Conservation (phyloP, 306 rosid species). For the Styphnolobium japonicum region DNA sequence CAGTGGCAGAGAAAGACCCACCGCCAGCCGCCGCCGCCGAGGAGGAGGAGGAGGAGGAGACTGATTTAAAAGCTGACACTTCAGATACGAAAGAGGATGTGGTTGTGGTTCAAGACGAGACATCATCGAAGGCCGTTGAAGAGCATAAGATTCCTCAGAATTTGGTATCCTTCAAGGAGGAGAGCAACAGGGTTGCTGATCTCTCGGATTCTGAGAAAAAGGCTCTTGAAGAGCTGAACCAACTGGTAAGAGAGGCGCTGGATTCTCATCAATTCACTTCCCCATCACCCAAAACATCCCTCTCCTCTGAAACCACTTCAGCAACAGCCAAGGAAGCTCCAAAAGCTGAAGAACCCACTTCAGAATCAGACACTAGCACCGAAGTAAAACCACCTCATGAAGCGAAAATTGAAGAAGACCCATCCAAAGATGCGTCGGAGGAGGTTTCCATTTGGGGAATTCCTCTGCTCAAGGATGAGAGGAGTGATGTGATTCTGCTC, state of each 20-base stretch:
- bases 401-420: conserved; percentile 30
- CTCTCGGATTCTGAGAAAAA: conserved; percentile 56
- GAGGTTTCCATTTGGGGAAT: conserved; percentile 75
- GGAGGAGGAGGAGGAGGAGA: too few species aligned
- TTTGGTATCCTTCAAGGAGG: conserved; percentile 70
- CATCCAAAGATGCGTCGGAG: conserved; percentile 24
- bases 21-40: not conserved
- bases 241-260: conserved; percentile 40
- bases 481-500: conserved; percentile 73
- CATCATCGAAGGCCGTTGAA: not conserved
- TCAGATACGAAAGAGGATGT: conserved; percentile 28
- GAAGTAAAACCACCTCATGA: not conserved
- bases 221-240: conserved; percentile 52
- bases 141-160: conserved; percentile 44
- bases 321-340: not conserved
- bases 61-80: conserved; percentile 8
- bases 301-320: conserved; percentile 4
- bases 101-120: conserved; percentile 19
- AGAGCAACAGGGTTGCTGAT: conserved; percentile 70
- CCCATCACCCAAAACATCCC: not conserved
- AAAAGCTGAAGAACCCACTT: conserved; percentile 15
- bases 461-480: conserved; percentile 71
- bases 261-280: conserved; percentile 24
- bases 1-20: not conserved
- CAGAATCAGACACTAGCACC: conserved; percentile 12